These are phyloP conservation scores for Apiotrichum mycotoxinovorans DNA, from an alignment of 1,284 basidiomycete genomes.

Conservation along the genomic window DNA sequence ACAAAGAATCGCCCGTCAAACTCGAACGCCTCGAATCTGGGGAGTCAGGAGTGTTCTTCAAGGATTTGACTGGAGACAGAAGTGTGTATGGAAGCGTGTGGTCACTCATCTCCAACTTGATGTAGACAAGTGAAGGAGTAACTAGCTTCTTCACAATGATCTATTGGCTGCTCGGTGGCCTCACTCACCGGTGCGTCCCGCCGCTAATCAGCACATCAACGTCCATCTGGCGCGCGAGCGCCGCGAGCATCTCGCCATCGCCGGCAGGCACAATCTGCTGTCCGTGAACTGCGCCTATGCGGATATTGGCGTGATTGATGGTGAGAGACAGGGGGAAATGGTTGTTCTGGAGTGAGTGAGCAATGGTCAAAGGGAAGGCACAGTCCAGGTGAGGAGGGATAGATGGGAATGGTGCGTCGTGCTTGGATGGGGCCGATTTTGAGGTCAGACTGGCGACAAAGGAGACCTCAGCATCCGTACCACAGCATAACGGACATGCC, in stretches of 20 bases:
- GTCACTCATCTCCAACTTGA: no score
- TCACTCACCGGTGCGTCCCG: constrained; percentile 81
- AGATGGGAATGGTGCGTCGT: no score
- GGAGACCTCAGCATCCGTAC: no score
- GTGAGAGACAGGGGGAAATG: constrained; percentile 78
- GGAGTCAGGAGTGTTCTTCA: no score
- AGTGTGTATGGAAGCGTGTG: no score
- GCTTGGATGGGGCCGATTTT: no score
- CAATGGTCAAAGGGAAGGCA: background rate
- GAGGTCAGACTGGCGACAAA: no score
- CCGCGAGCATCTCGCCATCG: constrained; percentile 80
- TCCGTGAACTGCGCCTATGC: constrained; percentile 89
- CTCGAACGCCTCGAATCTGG: constrained; percentile 88
- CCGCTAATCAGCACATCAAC: constrained; percentile 93
- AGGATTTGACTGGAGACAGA: no score
- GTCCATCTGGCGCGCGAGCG: constrained; percentile 90
- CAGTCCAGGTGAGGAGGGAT: no score
- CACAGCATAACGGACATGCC: no score
- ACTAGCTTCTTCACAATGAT: no score
- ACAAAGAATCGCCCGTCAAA: constrained; percentile 89
- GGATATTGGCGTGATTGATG: constrained; percentile 71
- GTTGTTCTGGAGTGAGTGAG: constrained; percentile 30
- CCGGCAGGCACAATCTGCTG: constrained; percentile 92
- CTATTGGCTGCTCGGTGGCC: background rate
- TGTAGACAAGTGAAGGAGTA: no score